A percentile compares a stretch with the other conserved stretches of the same genome.
Conservation (phyloP, 345 rosid genomes). For the Gossypium arboreum region DNA sequence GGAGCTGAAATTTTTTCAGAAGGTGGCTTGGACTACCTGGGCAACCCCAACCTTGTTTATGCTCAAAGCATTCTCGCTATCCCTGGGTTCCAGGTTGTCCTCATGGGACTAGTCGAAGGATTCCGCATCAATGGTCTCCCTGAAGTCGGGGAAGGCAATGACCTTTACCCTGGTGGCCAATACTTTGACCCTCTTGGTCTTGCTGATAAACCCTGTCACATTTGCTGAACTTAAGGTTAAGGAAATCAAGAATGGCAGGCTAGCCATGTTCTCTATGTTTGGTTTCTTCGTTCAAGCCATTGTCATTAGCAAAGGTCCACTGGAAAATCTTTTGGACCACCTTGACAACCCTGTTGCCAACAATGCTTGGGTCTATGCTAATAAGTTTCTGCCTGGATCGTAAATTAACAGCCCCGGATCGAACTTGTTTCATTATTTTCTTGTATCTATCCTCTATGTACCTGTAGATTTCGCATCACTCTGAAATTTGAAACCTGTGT, state of each 20-base stretch:
- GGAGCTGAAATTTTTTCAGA: slow-evolving; percentile 97
- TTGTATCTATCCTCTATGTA: slow-evolving; percentile 5
- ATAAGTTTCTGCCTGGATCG: slow-evolving; percentile 85
- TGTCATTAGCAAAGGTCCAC: slow-evolving; percentile 92
- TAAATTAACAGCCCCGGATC: slow-evolving; percentile 18
- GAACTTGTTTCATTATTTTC: not conserved
- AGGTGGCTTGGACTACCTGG: slow-evolving; percentile 95
- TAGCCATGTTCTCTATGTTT: slow-evolving; percentile 98
- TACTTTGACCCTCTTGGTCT: slow-evolving; percentile 91
- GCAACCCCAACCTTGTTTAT: slow-evolving; percentile 95
- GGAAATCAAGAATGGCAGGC: slow-evolving; percentile 91
- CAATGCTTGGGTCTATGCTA: slow-evolving; percentile 96
- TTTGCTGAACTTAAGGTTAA: slow-evolving; percentile 96
- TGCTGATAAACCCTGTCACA: slow-evolving; percentile 76
- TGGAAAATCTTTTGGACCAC: slow-evolving; percentile 90
- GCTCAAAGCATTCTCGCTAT: slow-evolving; percentile 98
- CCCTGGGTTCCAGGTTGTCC: slow-evolving; percentile 79
- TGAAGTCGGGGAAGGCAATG: slow-evolving; percentile 91
- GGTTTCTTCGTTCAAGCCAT: slow-evolving; percentile 97
- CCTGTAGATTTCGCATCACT: slow-evolving; percentile 2
- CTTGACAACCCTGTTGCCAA: slow-evolving; percentile 89
- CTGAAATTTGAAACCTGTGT: not conserved
- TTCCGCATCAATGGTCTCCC: slow-evolving; percentile 90
- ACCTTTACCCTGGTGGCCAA: slow-evolving; percentile 88
- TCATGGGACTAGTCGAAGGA: slow-evolving; percentile 93